Evolutionary conservation across 768 basidiomycete genomes (phyloP).

Genomic region (Trametes sanguinea): DNA sequence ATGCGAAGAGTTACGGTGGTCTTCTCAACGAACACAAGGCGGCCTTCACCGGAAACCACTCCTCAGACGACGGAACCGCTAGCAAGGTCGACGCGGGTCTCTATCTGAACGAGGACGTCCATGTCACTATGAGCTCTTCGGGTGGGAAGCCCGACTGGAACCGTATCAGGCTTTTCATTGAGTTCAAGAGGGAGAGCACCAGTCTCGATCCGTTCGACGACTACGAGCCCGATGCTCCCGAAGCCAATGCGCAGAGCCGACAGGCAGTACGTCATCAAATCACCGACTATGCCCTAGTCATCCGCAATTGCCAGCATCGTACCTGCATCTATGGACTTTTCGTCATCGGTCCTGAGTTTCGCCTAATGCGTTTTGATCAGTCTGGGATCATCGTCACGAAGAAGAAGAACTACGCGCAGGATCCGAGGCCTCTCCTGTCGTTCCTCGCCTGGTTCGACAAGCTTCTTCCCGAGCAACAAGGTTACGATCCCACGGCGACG

Average conservation of each 20-base stretch:
- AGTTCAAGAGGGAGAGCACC: conserved; percentile 1
- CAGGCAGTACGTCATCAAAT: background rate
- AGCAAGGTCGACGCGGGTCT: conserved; percentile 10
- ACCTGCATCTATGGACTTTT: conserved; percentile 9
- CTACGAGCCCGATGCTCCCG: background rate
- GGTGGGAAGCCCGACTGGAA: conserved; percentile 7
- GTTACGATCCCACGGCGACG: conserved; percentile 3
- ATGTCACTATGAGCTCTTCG: background rate
- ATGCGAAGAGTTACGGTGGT: too few relatives aligned
- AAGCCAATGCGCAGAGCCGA: background rate
- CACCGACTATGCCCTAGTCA: conserved; percentile 4
- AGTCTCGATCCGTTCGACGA: conserved; percentile 7
- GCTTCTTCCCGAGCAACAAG: background rate
- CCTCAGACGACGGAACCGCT: too few relatives aligned
- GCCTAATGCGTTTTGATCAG: conserved; percentile 7
- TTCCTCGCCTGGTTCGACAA: background rate
- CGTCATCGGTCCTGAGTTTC: conserved; percentile 1
- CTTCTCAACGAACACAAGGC: too few relatives aligned
- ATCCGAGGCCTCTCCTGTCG: background rate
- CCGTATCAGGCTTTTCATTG: conserved; percentile 1
- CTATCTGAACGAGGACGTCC: background rate
- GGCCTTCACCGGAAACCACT: too few relatives aligned
- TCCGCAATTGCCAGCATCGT: conserved; percentile 11
- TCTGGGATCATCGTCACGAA: background rate
- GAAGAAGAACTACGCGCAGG: background rate